Evolutionary conservation across 139 green algal genomes (phyloP), one percentile per base, ranked within the genome.

Genomic region (Spirogloea muscicola): DNA sequence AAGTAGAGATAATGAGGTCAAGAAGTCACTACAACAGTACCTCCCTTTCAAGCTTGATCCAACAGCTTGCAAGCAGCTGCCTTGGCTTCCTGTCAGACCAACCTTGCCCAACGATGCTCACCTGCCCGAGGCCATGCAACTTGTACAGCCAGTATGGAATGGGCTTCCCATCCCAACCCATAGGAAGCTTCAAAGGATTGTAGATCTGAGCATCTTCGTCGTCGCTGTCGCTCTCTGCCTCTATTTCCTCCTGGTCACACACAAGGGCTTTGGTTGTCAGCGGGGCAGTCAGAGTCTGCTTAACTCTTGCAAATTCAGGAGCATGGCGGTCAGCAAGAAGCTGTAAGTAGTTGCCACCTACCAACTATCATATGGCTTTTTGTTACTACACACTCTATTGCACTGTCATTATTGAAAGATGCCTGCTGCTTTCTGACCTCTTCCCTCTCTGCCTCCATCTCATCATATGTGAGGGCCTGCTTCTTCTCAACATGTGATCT

Each of bases 131-230:
- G 6, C 94, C 94, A 74, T 99, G 94, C 76, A 99, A 87, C 86
- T 98, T 98, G 88, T 98, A 99, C 33, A 99, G 90, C 94, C 94
- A 99, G 84, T 97, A 98, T 29, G 94, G 94, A 76, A 99, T 98
- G 74, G 94, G 94, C 87, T 98, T 99, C 68, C 94, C 94, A 71
- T 99, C 94, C 90, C 90, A 97, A n/a, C 94, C 94, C 63, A 99
- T 74, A 36, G 94, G 94, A 64, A 99, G 85, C 89, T 99, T 98
- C 34, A 97, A 86, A n/a, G 94, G 94, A 87, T 99, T 99, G 89
- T 99, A 98, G 7, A 98, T 84, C 51, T 93, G 88, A 69, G 93
- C 89, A 21, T 96, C 85, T 13, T 87, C 77, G 29, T 88, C 85
- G 39, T 91, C 89, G 34, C 65, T 73, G 3, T 82, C 77, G 1